Evolutionary conservation across 2,329 filamentous ascomycete species (phyloP), one percentile per base, ranked within the genome.

Genomic region (Lasiodiplodia citricola): DNA sequence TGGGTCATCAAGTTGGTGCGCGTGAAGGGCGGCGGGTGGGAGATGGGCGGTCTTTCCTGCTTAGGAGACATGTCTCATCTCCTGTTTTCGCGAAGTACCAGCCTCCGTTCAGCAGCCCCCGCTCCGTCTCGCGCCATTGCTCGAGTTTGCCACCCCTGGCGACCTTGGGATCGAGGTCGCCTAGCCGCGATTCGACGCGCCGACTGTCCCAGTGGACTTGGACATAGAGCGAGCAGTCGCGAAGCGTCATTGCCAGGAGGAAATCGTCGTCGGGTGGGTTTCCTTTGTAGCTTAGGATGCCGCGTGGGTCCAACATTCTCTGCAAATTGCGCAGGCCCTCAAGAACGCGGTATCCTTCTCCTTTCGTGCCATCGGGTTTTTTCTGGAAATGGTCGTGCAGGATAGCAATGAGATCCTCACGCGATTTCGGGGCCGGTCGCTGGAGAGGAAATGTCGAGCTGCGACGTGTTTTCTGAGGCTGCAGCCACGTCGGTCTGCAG

Each of bases 211-310:
- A 75, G 21, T 58, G 69, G 11, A 78, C 72, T 16, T 74, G 73
- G 38, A 84, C 72, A 70, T 83, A 84, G 6, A 84, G 71, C 4
- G 83, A 82, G 69, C 82, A 84, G 68, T 85, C 83, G 41, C 83
- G 75, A 14, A 85, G 71, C 2, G 83, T 84, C 83, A 84, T 85
- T 11, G 83, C 83, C 50, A 76, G 75, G 68, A 77, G 77, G 31
- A 80, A 18, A 35, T 35, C 31, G 16, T 68, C 67, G 18, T 63
- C 18, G 11, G 58, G 21, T 3, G 58, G 66, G 10, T 60, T 66
- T 14, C 60, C 60, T 4, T 71, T 56, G 13, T 64, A 50, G 6
- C 58, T 44, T 28, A 79, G 65, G 13, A 79, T 71, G 2, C 83
- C 83, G 2, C 72, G 35, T 1, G 74, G 73, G 66, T 84, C 83